Evolutionary conservation across 164 flowering plant species (phyloP).

Genomic region (Nymphaea colorata): DNA sequence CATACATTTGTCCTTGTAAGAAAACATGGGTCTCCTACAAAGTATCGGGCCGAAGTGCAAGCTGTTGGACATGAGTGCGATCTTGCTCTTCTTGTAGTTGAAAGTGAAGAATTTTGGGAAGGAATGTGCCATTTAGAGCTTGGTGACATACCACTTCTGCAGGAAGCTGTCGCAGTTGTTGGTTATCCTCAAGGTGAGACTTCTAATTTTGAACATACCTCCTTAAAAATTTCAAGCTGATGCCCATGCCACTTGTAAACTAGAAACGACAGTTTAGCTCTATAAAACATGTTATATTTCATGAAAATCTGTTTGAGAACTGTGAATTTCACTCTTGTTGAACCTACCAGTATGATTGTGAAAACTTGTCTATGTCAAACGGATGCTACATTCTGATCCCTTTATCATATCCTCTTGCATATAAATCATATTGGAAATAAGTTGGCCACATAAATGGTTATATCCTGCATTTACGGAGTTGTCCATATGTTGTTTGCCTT

Average conservation of each 20-base stretch:
- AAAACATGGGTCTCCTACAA: slow-evolving; percentile 87
- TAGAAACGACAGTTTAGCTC: no score
- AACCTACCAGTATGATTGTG: no score
- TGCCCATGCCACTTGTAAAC: neutral
- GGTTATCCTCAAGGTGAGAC: slow-evolving; percentile 89
- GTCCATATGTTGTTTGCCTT: no score
- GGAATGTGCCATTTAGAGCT: slow-evolving; percentile 67
- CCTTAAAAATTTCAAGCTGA: neutral
- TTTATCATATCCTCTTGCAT: no score
- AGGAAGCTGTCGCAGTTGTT: slow-evolving; percentile 93
- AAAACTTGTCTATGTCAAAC: no score
- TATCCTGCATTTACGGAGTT: no score
- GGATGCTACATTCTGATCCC: no score
- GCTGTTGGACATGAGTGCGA: slow-evolving; percentile 97
- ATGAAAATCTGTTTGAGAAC: no score
- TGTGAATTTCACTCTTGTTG: no score
- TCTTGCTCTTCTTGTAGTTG: slow-evolving; percentile 67
- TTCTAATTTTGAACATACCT: neutral
- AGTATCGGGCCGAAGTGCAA: slow-evolving; percentile 67
- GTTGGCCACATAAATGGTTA: no score
- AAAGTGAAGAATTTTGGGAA: slow-evolving; percentile 81
- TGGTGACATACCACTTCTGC: slow-evolving; percentile 75
- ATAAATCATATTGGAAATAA: no score
- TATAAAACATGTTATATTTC: no score
- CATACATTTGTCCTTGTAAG: slow-evolving; percentile 85